These are phyloP conservation scores for Pichia sp. DNA, from an alignment of 1,139 yeast genomes.

Conservation along the genomic window DNA sequence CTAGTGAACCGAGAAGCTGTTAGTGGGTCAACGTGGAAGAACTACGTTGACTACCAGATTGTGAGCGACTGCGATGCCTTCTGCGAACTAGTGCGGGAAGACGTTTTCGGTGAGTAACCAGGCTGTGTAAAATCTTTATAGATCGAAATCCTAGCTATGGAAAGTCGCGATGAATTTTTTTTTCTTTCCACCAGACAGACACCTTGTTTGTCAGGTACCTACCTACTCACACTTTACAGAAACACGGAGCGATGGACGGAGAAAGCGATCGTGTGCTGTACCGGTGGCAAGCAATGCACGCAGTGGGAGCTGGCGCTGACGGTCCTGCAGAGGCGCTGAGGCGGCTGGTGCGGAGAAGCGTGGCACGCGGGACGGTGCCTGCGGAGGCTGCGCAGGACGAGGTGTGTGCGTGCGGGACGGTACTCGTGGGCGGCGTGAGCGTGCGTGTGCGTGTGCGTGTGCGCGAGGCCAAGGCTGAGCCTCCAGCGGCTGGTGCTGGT, in stretches of 20 bases:
- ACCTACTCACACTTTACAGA: too few species aligned
- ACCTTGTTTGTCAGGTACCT: too few species aligned
- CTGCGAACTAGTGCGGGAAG: conserved; percentile 36
- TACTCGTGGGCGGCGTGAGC: conserved; percentile 15
- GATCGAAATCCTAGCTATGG: too few species aligned
- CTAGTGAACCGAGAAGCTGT: conserved; percentile 53
- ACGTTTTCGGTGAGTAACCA: too few species aligned
- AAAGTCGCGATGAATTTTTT: too few species aligned
- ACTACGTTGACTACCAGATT: conserved; percentile 62
- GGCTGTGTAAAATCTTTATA: too few species aligned
- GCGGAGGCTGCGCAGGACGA: conserved; percentile 22
- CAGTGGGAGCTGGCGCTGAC: not conserved
- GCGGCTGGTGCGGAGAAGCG: too few species aligned
- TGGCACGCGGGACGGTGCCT: too few species aligned
- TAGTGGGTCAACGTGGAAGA: conserved; percentile 46
- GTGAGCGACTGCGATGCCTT: conserved; percentile 78
- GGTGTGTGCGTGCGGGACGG: conserved; percentile 39
- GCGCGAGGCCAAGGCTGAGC: not conserved
- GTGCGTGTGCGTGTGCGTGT: conserved; percentile 10
- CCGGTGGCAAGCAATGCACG: not conserved
- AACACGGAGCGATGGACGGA: too few species aligned
- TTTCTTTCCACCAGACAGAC: too few species aligned
- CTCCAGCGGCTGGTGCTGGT: not conserved
- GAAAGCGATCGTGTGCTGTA: too few species aligned
- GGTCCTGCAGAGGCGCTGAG: not conserved